Conservation (phyloP, 139 green algal genomes). For the Tetradesmus lagerheimii region DNA sequence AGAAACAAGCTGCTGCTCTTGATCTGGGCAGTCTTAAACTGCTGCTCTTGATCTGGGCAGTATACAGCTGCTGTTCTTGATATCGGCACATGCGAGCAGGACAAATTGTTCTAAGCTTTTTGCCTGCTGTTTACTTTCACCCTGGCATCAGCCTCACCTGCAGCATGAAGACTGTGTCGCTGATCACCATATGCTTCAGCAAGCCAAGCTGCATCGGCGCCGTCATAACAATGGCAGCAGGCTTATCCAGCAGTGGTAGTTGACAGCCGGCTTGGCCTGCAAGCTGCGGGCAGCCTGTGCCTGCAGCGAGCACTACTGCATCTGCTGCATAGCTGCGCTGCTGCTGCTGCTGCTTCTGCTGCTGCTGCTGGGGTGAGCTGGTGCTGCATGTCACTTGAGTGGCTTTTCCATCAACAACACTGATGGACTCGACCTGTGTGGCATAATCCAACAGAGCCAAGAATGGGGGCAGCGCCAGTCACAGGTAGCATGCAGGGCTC, state of each 20-base stretch:
- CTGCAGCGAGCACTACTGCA: slow-evolving; percentile 36
- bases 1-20: too few species aligned
- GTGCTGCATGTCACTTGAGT: background rate
- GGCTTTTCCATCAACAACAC: background rate
- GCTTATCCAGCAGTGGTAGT: slow-evolving; percentile 37
- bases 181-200: slow-evolving; percentile 40
- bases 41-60: too few species aligned
- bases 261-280: background rate
- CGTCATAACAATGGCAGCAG: slow-evolving; percentile 35
- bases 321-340: background rate
- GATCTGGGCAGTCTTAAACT: too few species aligned
- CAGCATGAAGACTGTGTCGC: slow-evolving; percentile 35
- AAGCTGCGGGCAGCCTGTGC: background rate
- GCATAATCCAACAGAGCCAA: background rate
- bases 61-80: too few species aligned
- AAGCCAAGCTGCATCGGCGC: background rate
- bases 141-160: background rate
- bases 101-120: too few species aligned
- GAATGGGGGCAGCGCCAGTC: too few species aligned
- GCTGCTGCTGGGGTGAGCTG: slow-evolving; percentile 14
- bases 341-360: slow-evolving; percentile 41
- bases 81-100: too few species aligned
- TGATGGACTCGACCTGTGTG: background rate
- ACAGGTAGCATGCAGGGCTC: background rate
- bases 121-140: too few species aligned